Conservation (phyloP, 192 early-diverging fungal genomes). For the Gryganskiella cystojenkinii region DNA sequence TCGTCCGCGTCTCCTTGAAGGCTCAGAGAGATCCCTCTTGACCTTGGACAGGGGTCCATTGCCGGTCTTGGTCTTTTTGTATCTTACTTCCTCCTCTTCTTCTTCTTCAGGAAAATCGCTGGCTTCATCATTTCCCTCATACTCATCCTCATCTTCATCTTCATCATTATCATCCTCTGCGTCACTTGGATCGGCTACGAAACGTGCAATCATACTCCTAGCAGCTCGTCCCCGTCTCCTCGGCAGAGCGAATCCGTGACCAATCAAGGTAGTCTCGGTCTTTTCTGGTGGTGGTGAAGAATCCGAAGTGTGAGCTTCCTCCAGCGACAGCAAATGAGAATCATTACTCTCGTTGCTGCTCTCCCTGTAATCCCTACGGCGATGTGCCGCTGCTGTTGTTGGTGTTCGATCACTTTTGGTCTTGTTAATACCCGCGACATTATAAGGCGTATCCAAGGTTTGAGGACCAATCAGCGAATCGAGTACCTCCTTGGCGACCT, state of each 20-base stretch:
- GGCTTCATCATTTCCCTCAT: too few species aligned
- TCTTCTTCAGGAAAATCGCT: too few species aligned
- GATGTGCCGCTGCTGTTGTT: not conserved
- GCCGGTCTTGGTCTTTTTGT: too few species aligned
- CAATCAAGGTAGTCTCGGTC: slow-evolving; percentile 5
- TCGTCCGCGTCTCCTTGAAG: too few species aligned
- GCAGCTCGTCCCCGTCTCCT: slow-evolving; percentile 20
- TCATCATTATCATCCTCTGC: not conserved
- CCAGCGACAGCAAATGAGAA: slow-evolving; percentile 11
- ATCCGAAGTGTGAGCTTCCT: slow-evolving; percentile 17
- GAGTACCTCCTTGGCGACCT: slow-evolving; percentile 39
- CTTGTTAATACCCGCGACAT: not conserved
- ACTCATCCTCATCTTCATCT: not conserved
- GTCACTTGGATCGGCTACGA: slow-evolving; percentile 32
- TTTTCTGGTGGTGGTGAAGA: slow-evolving; percentile 3
- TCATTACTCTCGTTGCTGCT: slow-evolving; percentile 5
- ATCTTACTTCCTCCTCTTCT: too few species aligned
- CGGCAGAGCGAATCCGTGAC: slow-evolving; percentile 35
- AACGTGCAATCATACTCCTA: slow-evolving; percentile 23
- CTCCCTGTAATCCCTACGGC: not conserved
- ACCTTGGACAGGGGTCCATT: too few species aligned
- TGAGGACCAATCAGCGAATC: slow-evolving; percentile 41
- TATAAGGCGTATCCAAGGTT: not conserved
- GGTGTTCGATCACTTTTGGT: not conserved
- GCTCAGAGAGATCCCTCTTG: too few species aligned